Base-by-base conservation (phyloP, 2,329 filamentous ascomycete genomes). In the Ceratocystiopsis sp. region DNA sequence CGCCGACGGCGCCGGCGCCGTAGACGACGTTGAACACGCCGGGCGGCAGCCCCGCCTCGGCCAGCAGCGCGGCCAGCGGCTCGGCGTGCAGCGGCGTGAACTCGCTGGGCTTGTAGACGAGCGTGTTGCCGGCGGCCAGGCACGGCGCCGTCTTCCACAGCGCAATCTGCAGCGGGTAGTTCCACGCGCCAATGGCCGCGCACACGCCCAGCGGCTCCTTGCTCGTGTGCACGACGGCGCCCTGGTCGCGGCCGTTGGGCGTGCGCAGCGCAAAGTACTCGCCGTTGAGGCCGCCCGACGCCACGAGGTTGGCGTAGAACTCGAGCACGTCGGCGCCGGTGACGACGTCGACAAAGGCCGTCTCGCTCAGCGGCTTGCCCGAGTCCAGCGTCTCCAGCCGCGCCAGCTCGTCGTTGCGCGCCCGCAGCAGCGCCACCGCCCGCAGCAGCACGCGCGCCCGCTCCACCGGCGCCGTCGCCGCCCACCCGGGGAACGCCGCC, bases 291-390 rank as follows among this genome's bases (percentile, higher is more conserved):
- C 48, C 49, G 35, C 48, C 49, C 12, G 48, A 48, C 3, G 48
- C 39, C 19, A 56, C 58, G 56, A 61, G 60, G 3, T 57, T 57
- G 6, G 54, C 55, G 39, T 53, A 55, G 49, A 55, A 57, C 16
- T 78, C 82, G 42, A 52, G 47, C 25, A 47, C 51, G 33, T 51
- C 48, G 37, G 50, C 50, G 35, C 48, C 49, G 1, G 49, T 51
- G 12, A 79, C 71, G 18, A 93, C 69, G 56, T 94, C 86, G 25
- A 93, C 84, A 0, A 79, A 77, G 42, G 79, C 83, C 3, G 86
- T 93, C 61, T 93, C 85, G 4, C 80, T 80, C 60, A 73, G 89
- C 9, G 85, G 75, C 60, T 93, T 93, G 56, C 86, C 85, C 0
- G 85, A 93, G 59, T 93, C 85, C 54, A 80, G 68, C 2, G 84